phyloP scores from a whole-genome alignment of 1,284 basidiomycete species.

The Mycosarcoma mackinlayi region DNA sequence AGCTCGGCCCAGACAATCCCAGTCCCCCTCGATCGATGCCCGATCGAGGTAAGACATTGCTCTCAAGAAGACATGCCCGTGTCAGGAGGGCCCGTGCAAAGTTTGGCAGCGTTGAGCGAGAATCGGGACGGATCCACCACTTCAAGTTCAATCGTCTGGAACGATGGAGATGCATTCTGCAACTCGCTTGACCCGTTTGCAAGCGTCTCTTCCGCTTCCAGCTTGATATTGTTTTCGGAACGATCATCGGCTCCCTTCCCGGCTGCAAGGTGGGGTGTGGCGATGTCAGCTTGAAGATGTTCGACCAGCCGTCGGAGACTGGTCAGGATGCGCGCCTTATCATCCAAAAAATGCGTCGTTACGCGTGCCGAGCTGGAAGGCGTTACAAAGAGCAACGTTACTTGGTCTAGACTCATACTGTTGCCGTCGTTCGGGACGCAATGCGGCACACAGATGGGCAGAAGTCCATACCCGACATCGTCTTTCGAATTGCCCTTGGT shows the following conservation, averaged over 20 bases:
- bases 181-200: neutral
- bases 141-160: constrained; percentile 14
- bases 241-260: too few species aligned
- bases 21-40: too few species aligned
- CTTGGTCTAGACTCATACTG: constrained; percentile 5
- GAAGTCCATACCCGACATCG: constrained; percentile 39
- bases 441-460: constrained; percentile 33
- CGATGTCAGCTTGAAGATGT: neutral
- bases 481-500: constrained; percentile 45
- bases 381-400: constrained; percentile 53
- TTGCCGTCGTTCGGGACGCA: neutral
- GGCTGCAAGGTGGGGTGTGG: neutral
- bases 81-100: neutral
- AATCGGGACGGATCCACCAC: constrained; percentile 15
- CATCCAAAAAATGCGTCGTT: constrained; percentile 59
- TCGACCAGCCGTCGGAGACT: constrained; percentile 20
- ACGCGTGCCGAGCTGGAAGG: constrained; percentile 62
- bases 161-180: neutral
- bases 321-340: constrained; percentile 51
- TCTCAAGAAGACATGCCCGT: too few species aligned
- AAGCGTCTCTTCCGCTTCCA: neutral
- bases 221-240: too few species aligned
- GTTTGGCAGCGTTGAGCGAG: neutral
- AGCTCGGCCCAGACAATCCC: too few species aligned
- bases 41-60: too few species aligned